Evolutionary conservation across 768 basidiomycete species (phyloP).

Genomic region (Suillus alpinus): DNA sequence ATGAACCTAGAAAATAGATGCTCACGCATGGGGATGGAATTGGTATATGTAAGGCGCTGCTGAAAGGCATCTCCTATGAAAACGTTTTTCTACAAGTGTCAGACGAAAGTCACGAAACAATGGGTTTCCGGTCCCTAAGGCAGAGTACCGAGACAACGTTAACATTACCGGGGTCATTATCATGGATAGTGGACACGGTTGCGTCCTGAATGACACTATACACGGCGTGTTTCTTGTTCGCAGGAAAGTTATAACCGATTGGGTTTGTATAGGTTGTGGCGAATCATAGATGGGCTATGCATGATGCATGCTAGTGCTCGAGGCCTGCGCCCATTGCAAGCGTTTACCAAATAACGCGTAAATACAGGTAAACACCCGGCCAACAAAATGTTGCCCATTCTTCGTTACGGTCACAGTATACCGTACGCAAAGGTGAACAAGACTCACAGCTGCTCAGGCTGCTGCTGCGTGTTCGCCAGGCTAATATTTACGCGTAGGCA

Average conservation of each 20-base stretch:
- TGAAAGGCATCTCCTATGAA: constrained; percentile 46
- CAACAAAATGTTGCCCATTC: too few relatives aligned
- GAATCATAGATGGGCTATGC: too few relatives aligned
- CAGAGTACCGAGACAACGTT: constrained; percentile 25
- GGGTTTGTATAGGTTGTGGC: too few relatives aligned
- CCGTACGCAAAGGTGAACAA: neutral
- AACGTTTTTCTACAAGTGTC: constrained; percentile 27
- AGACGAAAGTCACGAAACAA: constrained; percentile 27
- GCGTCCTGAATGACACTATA: constrained; percentile 19
- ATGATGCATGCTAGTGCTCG: too few relatives aligned
- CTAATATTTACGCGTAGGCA: neutral
- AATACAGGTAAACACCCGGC: neutral
- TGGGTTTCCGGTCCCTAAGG: constrained; percentile 28
- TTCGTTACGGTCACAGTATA: neutral
- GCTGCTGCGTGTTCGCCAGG: neutral
- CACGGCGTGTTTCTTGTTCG: constrained; percentile 13
- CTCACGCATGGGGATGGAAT: constrained; percentile 25
- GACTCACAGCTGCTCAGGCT: neutral
- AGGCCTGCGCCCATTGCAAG: too few relatives aligned
- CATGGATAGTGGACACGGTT: constrained; percentile 19
- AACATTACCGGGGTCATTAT: constrained; percentile 27
- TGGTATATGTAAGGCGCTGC: constrained; percentile 38
- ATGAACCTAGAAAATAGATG: neutral
- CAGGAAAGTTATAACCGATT: too few relatives aligned
- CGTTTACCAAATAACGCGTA: neutral